phyloP scores from a whole-genome alignment of 1,284 basidiomycete genomes.

The Leccinum ponderosum region DNA sequence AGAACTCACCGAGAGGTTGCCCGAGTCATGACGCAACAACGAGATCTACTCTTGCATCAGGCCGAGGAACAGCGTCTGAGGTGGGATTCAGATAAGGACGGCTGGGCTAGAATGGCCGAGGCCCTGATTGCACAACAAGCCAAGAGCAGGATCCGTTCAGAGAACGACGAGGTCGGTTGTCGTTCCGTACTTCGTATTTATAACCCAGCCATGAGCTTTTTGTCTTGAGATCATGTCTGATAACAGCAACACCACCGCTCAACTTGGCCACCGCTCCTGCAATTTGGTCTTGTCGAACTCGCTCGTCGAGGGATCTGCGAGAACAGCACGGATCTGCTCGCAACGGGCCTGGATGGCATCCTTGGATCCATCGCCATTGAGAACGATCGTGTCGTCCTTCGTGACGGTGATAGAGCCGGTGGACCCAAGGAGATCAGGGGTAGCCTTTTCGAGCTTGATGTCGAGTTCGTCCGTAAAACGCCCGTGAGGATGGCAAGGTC shows the following conservation, averaged over 20 bases:
- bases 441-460: slow-evolving; percentile 94
- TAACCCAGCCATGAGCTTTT: background rate
- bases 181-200: background rate
- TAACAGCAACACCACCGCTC: slow-evolving; percentile 94
- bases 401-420: slow-evolving; percentile 94
- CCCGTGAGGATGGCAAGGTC: slow-evolving; percentile 97
- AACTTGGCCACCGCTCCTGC: slow-evolving; percentile 97
- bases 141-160: slow-evolving; percentile 33
- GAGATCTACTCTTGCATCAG: slow-evolving; percentile 54
- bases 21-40: slow-evolving; percentile 45
- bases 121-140: slow-evolving; percentile 54
- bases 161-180: slow-evolving; percentile 46
- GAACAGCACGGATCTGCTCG: slow-evolving; percentile 90
- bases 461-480: slow-evolving; percentile 95
- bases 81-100: slow-evolving; percentile 59
- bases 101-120: slow-evolving; percentile 62
- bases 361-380: slow-evolving; percentile 92
- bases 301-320: slow-evolving; percentile 83
- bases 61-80: slow-evolving; percentile 54
- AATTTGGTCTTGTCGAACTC: slow-evolving; percentile 97
- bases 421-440: slow-evolving; percentile 87
- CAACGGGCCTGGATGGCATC: slow-evolving; percentile 85
- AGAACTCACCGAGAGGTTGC: no score
- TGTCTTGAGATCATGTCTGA: slow-evolving; percentile 46
- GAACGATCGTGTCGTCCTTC: slow-evolving; percentile 98